Percentiles rank a stretch among this genome's conserved stretches.
Evolutionary conservation across 352 stramenopile genomes (phyloP).

Genomic region (Elongisporangium prolatum): DNA sequence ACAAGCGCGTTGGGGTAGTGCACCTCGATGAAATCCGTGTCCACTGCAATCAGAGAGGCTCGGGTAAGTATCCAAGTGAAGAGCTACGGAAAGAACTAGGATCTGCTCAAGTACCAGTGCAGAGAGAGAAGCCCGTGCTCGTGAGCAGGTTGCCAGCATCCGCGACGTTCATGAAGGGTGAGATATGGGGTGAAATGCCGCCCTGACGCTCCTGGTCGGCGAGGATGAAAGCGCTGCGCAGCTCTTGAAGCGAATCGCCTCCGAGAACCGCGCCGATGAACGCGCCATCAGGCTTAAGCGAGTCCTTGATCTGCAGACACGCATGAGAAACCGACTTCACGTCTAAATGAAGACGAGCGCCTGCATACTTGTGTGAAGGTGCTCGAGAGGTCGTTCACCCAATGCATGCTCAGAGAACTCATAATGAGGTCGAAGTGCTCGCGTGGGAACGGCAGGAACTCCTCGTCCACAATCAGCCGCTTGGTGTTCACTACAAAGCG

Average conservation of each 20-base stretch:
- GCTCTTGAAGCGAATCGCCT: constrained; percentile 93
- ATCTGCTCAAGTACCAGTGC: constrained; percentile 71
- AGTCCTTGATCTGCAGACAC: constrained; percentile 55
- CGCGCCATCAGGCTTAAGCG: constrained; percentile 95
- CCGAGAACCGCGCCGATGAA: constrained; percentile 96
- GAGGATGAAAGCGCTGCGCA: constrained; percentile 92
- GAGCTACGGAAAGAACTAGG: constrained; percentile 1
- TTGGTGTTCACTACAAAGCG: constrained; percentile 51
- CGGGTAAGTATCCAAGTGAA: not conserved
- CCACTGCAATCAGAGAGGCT: constrained; percentile 53
- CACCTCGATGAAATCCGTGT: constrained; percentile 95
- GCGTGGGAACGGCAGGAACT: constrained; percentile 93
- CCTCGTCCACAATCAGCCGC: constrained; percentile 87
- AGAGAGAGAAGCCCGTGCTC: constrained; percentile 91
- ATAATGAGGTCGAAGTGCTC: constrained; percentile 96
- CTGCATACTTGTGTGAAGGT: constrained; percentile 68
- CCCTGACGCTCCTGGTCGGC: constrained; percentile 94
- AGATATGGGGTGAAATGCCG: constrained; percentile 93
- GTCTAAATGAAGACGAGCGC: not conserved
- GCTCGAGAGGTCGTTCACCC: constrained; percentile 95
- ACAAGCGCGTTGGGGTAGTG: constrained; percentile 94
- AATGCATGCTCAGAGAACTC: constrained; percentile 93
- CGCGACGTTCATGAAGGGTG: constrained; percentile 94
- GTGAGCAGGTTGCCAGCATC: constrained; percentile 93
- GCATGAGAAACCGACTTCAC: not conserved